These are phyloP conservation scores for Plectosphaerella cucumerina DNA, from an alignment of 2,329 filamentous ascomycete species.

Conservation along the genomic window DNA sequence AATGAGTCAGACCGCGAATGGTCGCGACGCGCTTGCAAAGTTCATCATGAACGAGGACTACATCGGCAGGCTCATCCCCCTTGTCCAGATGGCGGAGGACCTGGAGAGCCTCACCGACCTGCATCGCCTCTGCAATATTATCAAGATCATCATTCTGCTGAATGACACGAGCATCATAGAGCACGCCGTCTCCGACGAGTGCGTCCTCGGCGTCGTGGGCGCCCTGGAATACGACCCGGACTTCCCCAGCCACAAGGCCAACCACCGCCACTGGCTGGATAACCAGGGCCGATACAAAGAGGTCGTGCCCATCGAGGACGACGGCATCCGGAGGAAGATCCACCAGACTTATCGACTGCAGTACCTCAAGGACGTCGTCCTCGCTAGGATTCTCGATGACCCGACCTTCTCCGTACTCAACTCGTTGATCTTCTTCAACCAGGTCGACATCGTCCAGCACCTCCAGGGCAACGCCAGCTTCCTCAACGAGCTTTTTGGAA, in stretches of 20 bases:
- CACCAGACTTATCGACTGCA: slow-evolving; percentile 94
- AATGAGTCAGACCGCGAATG: slow-evolving; percentile 68
- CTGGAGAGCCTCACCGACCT: slow-evolving; percentile 82
- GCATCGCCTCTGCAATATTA: slow-evolving; percentile 92
- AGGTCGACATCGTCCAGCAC: slow-evolving; percentile 95
- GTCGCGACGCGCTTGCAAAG: slow-evolving; percentile 83
- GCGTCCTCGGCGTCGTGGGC: slow-evolving; percentile 87
- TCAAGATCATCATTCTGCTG: slow-evolving; percentile 91
- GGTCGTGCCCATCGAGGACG: slow-evolving; percentile 87
- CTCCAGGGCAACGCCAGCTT: slow-evolving; percentile 79
- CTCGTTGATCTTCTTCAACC: slow-evolving; percentile 97
- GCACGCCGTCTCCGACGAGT: slow-evolving; percentile 83
- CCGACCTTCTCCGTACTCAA: slow-evolving; percentile 97
- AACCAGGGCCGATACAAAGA: slow-evolving; percentile 92
- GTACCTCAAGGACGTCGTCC: slow-evolving; percentile 96
- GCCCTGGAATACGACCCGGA: slow-evolving; percentile 97
- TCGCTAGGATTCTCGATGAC: slow-evolving; percentile 93
- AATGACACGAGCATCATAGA: slow-evolving; percentile 97
- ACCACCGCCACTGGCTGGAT: slow-evolving; percentile 88
- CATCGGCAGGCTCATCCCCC: slow-evolving; percentile 77
- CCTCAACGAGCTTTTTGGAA: slow-evolving; percentile 79
- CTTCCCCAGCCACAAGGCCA: slow-evolving; percentile 95
- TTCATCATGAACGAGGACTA: slow-evolving; percentile 83
- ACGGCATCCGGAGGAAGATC: slow-evolving; percentile 79
- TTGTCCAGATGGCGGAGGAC: slow-evolving; percentile 87